Percentiles rank a stretch among this genome's conserved stretches.
These are phyloP conservation scores for Cercospora canescens DNA, from an alignment of 2,329 filamentous ascomycete species.

Conservation along the genomic window DNA sequence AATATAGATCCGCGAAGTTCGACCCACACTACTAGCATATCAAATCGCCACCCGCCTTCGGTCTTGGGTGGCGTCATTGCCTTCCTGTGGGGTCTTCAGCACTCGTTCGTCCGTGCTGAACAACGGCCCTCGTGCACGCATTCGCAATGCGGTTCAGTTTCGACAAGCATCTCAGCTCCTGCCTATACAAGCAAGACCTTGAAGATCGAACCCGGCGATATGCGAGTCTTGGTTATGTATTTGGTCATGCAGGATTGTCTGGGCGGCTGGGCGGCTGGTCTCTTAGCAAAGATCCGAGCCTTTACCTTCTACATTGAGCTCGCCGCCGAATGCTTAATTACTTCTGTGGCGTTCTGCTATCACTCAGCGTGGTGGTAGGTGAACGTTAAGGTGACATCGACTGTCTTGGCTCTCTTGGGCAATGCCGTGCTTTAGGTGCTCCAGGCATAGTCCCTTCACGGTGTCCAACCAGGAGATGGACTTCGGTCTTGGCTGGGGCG, in stretches of 20 bases:
- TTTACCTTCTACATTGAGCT: conserved; percentile 7
- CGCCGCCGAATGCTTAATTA: conserved; percentile 7
- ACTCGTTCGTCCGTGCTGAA: not conserved
- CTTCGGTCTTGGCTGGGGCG: not conserved
- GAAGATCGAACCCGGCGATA: conserved; percentile 7
- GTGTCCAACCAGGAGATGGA: conserved; percentile 5
- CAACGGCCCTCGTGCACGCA: not conserved
- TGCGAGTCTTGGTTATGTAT: conserved; percentile 15
- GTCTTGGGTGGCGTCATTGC: not conserved
- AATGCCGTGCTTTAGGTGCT: conserved; percentile 1
- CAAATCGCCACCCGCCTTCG: not conserved
- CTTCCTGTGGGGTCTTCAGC: not conserved
- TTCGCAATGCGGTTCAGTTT: not conserved
- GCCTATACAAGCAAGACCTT: conserved; percentile 8
- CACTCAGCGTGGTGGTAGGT: conserved; percentile 12
- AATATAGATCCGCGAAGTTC: not conserved
- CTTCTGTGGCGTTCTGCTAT: conserved; percentile 13
- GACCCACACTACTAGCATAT: not conserved
- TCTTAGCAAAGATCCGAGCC: conserved; percentile 9
- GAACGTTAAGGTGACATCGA: no score
- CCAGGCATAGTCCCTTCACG: not conserved
- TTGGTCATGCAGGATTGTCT: conserved; percentile 2
- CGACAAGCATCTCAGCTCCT: conserved; percentile 5
- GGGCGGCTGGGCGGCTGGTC: conserved; percentile 8
- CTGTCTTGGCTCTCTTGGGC: not conserved